These are phyloP conservation scores for Daldinia sp. DNA, from an alignment of 2,329 filamentous ascomycete genomes.

Conservation along the genomic window DNA sequence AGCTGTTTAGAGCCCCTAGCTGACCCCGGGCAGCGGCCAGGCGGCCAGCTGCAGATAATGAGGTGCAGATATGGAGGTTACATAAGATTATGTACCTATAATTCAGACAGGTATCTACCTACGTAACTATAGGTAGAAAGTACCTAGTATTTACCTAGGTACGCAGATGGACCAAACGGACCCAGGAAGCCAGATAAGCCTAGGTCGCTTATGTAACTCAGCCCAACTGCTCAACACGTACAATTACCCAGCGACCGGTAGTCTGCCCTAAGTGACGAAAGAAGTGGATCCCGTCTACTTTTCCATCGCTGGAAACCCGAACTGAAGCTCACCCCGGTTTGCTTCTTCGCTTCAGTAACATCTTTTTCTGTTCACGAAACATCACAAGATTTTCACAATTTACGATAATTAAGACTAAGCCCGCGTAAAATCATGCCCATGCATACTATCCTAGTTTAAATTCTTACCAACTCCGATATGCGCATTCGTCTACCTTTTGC, in stretches of 20 bases:
- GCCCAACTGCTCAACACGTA: background rate
- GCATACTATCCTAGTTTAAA: constrained; percentile 13
- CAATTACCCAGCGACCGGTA: background rate
- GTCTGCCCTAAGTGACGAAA: constrained; percentile 24
- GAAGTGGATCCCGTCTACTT: constrained; percentile 15
- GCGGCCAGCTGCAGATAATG: constrained; percentile 29
- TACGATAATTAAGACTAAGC: background rate
- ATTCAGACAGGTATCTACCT: background rate
- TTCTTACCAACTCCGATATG: constrained; percentile 58
- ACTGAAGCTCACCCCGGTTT: constrained; percentile 25
- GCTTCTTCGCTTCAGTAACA: constrained; percentile 10
- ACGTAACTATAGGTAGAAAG: background rate
- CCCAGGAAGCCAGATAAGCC: too few species aligned
- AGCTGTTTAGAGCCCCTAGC: constrained; percentile 4
- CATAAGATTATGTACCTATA: background rate
- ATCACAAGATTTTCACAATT: background rate
- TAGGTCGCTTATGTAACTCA: background rate
- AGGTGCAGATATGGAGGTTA: background rate
- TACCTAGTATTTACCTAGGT: too few species aligned
- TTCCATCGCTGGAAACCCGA: constrained; percentile 9
- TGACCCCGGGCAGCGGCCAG: constrained; percentile 5
- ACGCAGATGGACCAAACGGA: too few species aligned
- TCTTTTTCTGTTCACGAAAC: background rate
- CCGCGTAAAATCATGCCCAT: constrained; percentile 26
- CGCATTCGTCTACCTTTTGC: constrained; percentile 89